Percentiles rank a stretch among this genome's conserved stretches.
These are phyloP conservation scores for Metschnikowia borealis DNA, from an alignment of 805 yeast species.

Conservation along the genomic window DNA sequence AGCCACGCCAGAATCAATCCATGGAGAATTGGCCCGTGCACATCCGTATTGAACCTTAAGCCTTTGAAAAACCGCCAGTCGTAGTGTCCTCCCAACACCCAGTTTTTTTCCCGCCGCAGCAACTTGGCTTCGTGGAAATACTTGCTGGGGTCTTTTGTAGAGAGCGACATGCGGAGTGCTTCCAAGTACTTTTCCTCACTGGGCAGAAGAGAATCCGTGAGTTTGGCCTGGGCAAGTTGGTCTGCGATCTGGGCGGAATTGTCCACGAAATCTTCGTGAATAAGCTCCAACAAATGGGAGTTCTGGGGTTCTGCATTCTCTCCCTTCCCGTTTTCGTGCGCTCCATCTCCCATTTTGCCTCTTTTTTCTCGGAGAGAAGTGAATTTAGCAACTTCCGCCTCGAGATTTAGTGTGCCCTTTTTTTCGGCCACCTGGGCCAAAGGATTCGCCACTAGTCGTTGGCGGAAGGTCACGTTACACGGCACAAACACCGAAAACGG, in stretches of 20 bases:
- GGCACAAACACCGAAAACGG: constrained; percentile 7
- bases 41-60: constrained; percentile 11
- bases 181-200: constrained; percentile 14
- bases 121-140: constrained; percentile 42
- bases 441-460: constrained; percentile 7
- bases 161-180: constrained; percentile 8
- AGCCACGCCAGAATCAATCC: constrained; percentile 25
- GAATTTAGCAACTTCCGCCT: constrained; percentile 18
- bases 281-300: constrained; percentile 16
- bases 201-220: background rate
- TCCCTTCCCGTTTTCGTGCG: too few relatives aligned
- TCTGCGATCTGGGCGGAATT: constrained; percentile 18
- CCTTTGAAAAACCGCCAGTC: constrained; percentile 29
- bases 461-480: constrained; percentile 11
- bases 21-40: constrained; percentile 19
- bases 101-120: constrained; percentile 5
- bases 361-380: too few relatives aligned
- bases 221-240: constrained; percentile 7
- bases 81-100: constrained; percentile 23
- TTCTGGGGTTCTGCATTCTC: too few relatives aligned
- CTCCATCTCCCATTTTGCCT: too few relatives aligned
- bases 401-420: background rate
- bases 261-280: constrained; percentile 26
- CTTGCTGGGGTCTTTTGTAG: constrained; percentile 21
- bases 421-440: constrained; percentile 6